A percentile compares a stretch with the other conserved stretches of the same genome.
phyloP scores from a whole-genome alignment of 106 monocot species.

The Dioscorea zingiberensis region DNA sequence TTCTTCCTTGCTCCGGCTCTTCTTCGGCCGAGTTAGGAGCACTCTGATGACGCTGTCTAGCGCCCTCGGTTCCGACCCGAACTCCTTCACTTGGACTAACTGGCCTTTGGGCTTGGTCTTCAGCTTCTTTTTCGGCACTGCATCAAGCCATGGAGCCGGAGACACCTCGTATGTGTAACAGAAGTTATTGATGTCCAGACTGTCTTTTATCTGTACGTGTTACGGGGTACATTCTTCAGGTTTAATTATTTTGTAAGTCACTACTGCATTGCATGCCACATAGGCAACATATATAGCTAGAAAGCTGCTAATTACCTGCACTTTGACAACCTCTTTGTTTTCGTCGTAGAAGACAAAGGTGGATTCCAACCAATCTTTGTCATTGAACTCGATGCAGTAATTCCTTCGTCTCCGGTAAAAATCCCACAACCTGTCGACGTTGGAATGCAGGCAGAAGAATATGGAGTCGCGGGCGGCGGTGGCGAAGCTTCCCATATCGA shows the following conservation, averaged over 20 bases:
- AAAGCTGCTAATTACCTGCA: slow-evolving; percentile 3
- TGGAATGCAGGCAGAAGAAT: slow-evolving; percentile 28
- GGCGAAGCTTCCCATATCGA: slow-evolving; percentile 26
- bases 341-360: slow-evolving; percentile 19
- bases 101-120: neutral
- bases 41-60: slow-evolving; percentile 6
- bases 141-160: slow-evolving; percentile 8
- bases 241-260: no score
- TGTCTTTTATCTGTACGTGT: slow-evolving; percentile 7
- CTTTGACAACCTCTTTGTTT: slow-evolving; percentile 1
- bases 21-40: slow-evolving; percentile 19
- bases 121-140: neutral
- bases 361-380: slow-evolving; percentile 14
- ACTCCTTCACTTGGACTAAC: slow-evolving; percentile 6
- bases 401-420: slow-evolving; percentile 17
- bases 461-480: slow-evolving; percentile 18
- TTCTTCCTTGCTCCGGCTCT: slow-evolving; percentile 19
- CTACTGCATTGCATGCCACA: neutral
- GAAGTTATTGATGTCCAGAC: slow-evolving; percentile 10
- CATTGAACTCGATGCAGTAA: slow-evolving; percentile 9
- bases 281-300: neutral
- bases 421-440: slow-evolving; percentile 32
- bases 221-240: neutral
- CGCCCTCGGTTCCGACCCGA: slow-evolving; percentile 12
- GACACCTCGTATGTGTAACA: slow-evolving; percentile 21